A percentile compares a stretch with the other conserved stretches of the same genome.
Evolutionary conservation across 768 basidiomycete genomes (phyloP).

Genomic region (Lactarius vividus): DNA sequence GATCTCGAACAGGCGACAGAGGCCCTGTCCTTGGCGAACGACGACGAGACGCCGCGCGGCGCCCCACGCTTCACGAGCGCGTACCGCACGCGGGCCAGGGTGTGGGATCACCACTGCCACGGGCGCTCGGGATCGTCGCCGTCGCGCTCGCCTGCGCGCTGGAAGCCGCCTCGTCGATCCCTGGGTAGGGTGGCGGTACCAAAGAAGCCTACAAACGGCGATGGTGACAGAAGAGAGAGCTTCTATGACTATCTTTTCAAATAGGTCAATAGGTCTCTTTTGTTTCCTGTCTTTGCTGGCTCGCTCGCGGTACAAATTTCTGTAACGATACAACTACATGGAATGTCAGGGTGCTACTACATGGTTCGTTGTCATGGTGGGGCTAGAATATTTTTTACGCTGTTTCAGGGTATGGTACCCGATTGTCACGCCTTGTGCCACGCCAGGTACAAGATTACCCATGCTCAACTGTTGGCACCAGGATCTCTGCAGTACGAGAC

Average conservation of each 20-base stretch:
- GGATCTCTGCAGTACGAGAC: no score
- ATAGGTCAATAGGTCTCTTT: neutral
- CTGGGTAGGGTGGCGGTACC: constrained; percentile 26
- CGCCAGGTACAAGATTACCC: no score
- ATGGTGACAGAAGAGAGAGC: constrained; percentile 3
- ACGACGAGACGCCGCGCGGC: constrained; percentile 29
- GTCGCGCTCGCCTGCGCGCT: constrained; percentile 52
- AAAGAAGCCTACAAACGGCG: neutral
- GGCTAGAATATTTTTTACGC: neutral
- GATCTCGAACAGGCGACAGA: constrained; percentile 25
- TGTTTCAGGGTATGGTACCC: neutral
- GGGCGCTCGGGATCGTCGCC: constrained; percentile 49
- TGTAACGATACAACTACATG: neutral
- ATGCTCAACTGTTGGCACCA: no score
- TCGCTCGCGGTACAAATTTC: neutral
- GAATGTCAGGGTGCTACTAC: neutral
- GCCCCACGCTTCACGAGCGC: constrained; percentile 29
- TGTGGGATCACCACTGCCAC: constrained; percentile 25
- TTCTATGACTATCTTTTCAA: constrained; percentile 27
- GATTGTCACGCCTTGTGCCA: no score
- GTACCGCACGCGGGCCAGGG: constrained; percentile 35
- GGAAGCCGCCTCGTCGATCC: constrained; percentile 27
- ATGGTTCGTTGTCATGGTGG: neutral
- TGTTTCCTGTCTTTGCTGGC: neutral
- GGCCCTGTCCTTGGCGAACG: constrained; percentile 37